Conservation (phyloP, 1,139 yeast genomes). For the Eremothecium cymbalariae region DNA sequence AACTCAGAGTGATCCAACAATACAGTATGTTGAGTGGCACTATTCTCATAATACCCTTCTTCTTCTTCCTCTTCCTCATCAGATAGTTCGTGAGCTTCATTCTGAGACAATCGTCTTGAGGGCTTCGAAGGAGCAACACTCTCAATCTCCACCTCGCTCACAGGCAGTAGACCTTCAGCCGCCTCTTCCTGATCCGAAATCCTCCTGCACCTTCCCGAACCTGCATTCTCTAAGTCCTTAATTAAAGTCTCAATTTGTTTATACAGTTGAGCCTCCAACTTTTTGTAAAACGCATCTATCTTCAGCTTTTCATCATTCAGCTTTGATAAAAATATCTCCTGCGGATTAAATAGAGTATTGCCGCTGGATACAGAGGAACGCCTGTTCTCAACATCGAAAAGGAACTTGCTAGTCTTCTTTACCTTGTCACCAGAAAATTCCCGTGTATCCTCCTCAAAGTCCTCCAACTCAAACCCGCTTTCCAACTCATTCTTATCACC, state of each 20-base stretch:
- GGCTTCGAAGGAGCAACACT: constrained; percentile 7
- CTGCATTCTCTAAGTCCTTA: constrained; percentile 36
- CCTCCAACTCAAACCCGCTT: constrained; percentile 9
- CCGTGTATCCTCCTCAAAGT: constrained; percentile 14
- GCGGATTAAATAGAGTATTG: constrained; percentile 24
- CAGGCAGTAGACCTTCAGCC: constrained; percentile 6
- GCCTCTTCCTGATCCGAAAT: constrained; percentile 7
- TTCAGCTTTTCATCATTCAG: constrained; percentile 49
- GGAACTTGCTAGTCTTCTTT: constrained; percentile 4
- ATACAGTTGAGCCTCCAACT: constrained; percentile 44
- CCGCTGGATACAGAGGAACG: constrained; percentile 27
- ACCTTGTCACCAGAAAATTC: constrained; percentile 25
- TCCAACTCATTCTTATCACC: constrained; percentile 16
- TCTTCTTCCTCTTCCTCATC: constrained; percentile 24
- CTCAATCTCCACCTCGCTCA: constrained; percentile 7
- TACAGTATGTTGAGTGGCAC: constrained; percentile 33
- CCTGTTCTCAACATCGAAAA: constrained; percentile 12
- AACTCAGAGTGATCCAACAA: constrained; percentile 33
- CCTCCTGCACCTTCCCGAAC: constrained; percentile 9
- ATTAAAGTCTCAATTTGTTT: constrained; percentile 44
- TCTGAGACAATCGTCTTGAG: constrained; percentile 8
- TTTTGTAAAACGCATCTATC: constrained; percentile 51
- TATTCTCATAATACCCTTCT: constrained; percentile 32
- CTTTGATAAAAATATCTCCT: constrained; percentile 43
- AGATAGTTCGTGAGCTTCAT: constrained; percentile 11